These are phyloP conservation scores for Colletotrichum sojae DNA, from an alignment of 2,329 filamentous ascomycete species.

Conservation along the genomic window DNA sequence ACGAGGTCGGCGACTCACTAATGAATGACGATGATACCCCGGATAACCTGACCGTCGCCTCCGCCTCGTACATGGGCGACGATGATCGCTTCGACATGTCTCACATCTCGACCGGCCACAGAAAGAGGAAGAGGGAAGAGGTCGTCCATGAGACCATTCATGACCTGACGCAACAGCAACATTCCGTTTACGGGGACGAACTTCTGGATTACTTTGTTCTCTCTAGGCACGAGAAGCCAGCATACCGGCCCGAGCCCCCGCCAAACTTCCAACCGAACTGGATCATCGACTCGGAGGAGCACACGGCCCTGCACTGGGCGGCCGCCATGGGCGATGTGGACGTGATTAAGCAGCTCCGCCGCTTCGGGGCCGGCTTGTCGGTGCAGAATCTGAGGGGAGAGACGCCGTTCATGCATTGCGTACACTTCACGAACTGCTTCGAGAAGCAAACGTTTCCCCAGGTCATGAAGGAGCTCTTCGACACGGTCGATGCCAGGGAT, in stretches of 20 bases:
- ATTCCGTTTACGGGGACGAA: slow-evolving; percentile 92
- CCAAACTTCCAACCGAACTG: slow-evolving; percentile 90
- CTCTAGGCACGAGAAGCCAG: slow-evolving; percentile 82
- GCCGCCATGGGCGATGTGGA: slow-evolving; percentile 97
- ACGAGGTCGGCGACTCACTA: slow-evolving; percentile 73
- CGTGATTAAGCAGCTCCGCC: slow-evolving; percentile 88
- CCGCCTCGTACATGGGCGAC: slow-evolving; percentile 87
- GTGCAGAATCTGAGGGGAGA: slow-evolving; percentile 82
- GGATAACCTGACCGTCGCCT: slow-evolving; percentile 86
- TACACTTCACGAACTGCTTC: slow-evolving; percentile 96
- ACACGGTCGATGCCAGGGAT: slow-evolving; percentile 85
- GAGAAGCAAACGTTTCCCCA: slow-evolving; percentile 92
- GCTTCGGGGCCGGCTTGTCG: slow-evolving; percentile 81
- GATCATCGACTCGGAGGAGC: slow-evolving; percentile 92
- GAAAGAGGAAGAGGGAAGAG: slow-evolving; percentile 84
- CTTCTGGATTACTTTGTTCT: slow-evolving; percentile 97
- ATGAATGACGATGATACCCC: slow-evolving; percentile 85
- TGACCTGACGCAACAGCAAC: slow-evolving; percentile 82
- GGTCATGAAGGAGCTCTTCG: slow-evolving; percentile 86
- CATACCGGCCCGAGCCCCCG: slow-evolving; percentile 83
- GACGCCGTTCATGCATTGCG: slow-evolving; percentile 93
- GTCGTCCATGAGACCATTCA: slow-evolving; percentile 71
- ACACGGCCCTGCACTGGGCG: slow-evolving; percentile 97
- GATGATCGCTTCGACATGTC: slow-evolving; percentile 82
- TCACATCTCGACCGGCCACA: slow-evolving; percentile 71